Evolutionary conservation across 129 eudicot species (phyloP).

Genomic region (Chrysanthemum seticuspe): DNA sequence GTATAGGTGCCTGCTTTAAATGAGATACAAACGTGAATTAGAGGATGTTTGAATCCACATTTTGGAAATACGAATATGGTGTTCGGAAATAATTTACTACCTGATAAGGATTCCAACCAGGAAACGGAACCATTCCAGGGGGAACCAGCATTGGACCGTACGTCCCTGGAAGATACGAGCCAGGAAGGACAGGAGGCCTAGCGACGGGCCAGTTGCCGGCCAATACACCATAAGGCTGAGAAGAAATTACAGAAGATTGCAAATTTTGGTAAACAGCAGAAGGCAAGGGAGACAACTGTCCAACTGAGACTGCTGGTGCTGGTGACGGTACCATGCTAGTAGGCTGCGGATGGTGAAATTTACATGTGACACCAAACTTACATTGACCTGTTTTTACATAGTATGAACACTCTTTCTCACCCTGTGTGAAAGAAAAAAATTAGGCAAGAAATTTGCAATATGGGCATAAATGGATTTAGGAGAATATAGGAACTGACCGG

Average conservation of each 20-base stretch:
- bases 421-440: slow-evolving; percentile 41
- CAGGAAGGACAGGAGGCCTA: slow-evolving; percentile 65
- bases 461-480: background rate
- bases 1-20: slow-evolving; percentile 54
- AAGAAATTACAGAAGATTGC: slow-evolving; percentile 58
- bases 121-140: slow-evolving; percentile 70
- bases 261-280: slow-evolving; percentile 48
- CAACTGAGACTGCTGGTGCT: slow-evolving; percentile 38
- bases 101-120: slow-evolving; percentile 86
- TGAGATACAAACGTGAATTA: background rate
- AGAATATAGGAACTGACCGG: slow-evolving; percentile 44
- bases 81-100: slow-evolving; percentile 48
- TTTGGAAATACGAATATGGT: too few relatives aligned
- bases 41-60: too few relatives aligned
- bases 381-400: slow-evolving; percentile 85
- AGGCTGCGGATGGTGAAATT: slow-evolving; percentile 90
- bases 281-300: slow-evolving; percentile 46
- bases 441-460: background rate
- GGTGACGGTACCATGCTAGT: slow-evolving; percentile 44
- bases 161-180: slow-evolving; percentile 73
- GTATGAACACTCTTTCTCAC: slow-evolving; percentile 87
- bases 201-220: slow-evolving; percentile 82
- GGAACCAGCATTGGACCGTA: slow-evolving; percentile 69
- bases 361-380: slow-evolving; percentile 88
- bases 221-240: slow-evolving; percentile 73